Conservation (phyloP, 108 stramenopile species). For the Chaetoceros muelleri region DNA sequence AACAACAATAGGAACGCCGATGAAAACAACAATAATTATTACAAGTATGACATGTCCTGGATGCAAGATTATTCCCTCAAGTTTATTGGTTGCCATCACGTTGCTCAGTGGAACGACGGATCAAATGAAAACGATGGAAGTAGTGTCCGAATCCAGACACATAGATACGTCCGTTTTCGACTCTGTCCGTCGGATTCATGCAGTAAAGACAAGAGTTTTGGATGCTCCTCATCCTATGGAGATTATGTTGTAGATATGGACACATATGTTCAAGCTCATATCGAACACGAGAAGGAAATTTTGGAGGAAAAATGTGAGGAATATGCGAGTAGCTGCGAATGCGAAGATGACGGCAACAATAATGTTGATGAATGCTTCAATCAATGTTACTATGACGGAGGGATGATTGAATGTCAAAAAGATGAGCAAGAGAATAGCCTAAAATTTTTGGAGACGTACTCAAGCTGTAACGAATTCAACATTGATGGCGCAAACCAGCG, state of each 20-base stretch:
- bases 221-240: conserved; percentile 58
- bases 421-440: conserved; percentile 11
- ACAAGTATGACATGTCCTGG: conserved; percentile 22
- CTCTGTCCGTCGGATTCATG: conserved; percentile 65
- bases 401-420: conserved; percentile 3
- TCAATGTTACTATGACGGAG: conserved; percentile 21
- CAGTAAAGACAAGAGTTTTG: conserved; percentile 23
- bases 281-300: conserved; percentile 32
- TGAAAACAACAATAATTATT: neutral
- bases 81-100: conserved; percentile 78
- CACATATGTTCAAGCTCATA: conserved; percentile 43
- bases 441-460: conserved; percentile 7
- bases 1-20: too few species aligned
- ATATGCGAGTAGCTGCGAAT: neutral
- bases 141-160: conserved; percentile 62
- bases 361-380: conserved; percentile 17
- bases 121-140: conserved; percentile 32
- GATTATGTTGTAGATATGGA: conserved; percentile 80
- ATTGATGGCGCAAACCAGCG: conserved; percentile 14
- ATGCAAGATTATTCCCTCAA: conserved; percentile 62
- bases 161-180: conserved; percentile 75
- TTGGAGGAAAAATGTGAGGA: conserved; percentile 24
- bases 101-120: conserved; percentile 65
- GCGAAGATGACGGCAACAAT: conserved; percentile 2
- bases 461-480: conserved; percentile 19